Conservation (phyloP, 768 basidiomycete species). For the Leucocoprinus sp. region DNA sequence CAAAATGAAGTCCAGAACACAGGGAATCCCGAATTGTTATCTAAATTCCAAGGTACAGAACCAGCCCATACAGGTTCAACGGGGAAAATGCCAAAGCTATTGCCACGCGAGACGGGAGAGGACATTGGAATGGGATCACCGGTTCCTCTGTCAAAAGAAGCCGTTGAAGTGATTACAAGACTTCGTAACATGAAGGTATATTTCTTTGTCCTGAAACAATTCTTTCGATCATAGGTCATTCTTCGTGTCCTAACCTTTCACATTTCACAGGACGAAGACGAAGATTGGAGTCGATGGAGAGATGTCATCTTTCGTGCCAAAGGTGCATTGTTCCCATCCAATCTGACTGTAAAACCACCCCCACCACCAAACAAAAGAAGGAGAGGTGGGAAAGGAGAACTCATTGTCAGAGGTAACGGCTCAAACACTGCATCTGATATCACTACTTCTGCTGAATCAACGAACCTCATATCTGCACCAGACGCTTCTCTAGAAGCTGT, state of each 20-base stretch:
- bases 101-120: slow-evolving; percentile 79
- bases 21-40: slow-evolving; percentile 42
- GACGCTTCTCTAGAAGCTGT: slow-evolving; percentile 7
- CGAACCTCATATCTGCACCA: background rate
- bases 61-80: slow-evolving; percentile 11
- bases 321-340: slow-evolving; percentile 41
- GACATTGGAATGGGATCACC: slow-evolving; percentile 88
- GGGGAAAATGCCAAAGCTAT: slow-evolving; percentile 30
- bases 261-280: slow-evolving; percentile 65
- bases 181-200: slow-evolving; percentile 77
- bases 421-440: background rate
- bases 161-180: slow-evolving; percentile 69
- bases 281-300: slow-evolving; percentile 85
- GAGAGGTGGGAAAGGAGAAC: slow-evolving; percentile 47
- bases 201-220: too few relatives aligned
- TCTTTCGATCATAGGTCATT: too few relatives aligned
- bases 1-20: slow-evolving; percentile 26
- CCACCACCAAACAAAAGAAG: slow-evolving; percentile 55
- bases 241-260: background rate
- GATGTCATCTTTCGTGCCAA: slow-evolving; percentile 79
- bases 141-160: slow-evolving; percentile 67
- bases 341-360: slow-evolving; percentile 38
- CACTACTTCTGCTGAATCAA: background rate
- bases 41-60: slow-evolving; percentile 12
- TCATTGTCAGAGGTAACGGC: slow-evolving; percentile 20